These are phyloP conservation scores for Calonectria multiphialidica DNA, from an alignment of 2,329 filamentous ascomycete genomes.

Conservation along the genomic window DNA sequence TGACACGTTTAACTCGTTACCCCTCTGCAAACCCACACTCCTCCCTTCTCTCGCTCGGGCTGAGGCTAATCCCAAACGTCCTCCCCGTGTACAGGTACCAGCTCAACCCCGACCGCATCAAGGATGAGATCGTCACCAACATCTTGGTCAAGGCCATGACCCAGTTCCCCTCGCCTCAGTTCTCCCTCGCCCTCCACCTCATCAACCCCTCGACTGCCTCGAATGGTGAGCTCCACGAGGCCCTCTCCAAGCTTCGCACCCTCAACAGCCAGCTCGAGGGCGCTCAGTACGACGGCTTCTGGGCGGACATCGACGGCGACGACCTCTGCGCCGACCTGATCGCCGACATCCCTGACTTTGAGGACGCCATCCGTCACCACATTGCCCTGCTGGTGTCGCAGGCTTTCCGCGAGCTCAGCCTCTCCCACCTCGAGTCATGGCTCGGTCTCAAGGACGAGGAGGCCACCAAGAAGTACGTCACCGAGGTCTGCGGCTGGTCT, in stretches of 20 bases:
- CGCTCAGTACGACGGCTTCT: constrained; percentile 92
- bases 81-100: constrained; percentile 80
- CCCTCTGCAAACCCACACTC: neutral
- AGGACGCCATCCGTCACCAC: constrained; percentile 90
- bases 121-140: constrained; percentile 98
- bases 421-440: constrained; percentile 79
- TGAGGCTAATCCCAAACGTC: constrained; percentile 35
- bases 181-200: constrained; percentile 92
- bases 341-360: constrained; percentile 94
- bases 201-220: constrained; percentile 82
- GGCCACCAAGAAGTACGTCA: constrained; percentile 81
- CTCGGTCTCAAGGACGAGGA: constrained; percentile 75
- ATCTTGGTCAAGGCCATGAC: constrained; percentile 98
- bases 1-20: constrained; percentile 60
- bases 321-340: constrained; percentile 96
- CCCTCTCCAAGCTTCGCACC: constrained; percentile 85
- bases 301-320: constrained; percentile 91
- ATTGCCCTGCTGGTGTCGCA: constrained; percentile 91
- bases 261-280: constrained; percentile 91
- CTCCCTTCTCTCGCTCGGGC: neutral
- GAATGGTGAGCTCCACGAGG: constrained; percentile 84
- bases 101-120: constrained; percentile 98
- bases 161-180: constrained; percentile 96
- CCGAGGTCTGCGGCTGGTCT: constrained; percentile 88
- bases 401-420: constrained; percentile 79